Base-by-base conservation (phyloP, 2,329 filamentous ascomycete genomes). In the Cladosporium sphaerospermum region DNA sequence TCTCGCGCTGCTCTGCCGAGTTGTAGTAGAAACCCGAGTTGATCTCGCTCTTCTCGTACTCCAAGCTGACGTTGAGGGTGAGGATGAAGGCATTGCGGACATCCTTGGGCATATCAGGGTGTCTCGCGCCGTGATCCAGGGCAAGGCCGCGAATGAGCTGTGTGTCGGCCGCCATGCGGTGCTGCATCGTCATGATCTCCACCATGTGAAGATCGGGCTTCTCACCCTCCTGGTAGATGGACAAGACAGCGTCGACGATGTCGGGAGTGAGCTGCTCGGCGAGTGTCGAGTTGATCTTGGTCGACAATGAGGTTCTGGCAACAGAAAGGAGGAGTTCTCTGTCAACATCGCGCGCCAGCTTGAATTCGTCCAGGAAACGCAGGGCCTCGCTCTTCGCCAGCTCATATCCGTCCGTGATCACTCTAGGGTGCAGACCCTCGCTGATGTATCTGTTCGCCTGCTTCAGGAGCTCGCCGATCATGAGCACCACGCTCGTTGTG, bases 141-240 rank as follows among this genome's bases (percentile, higher is more conserved):
- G 89, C 93, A 54, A 99, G 79, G 56, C 93, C 93, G 60, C 88
- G 84, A 71, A 99, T 96, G 55, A 99, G 83, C 72, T 96, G 90
- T 54, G 93, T 99, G 72, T 99, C 93, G 32, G 93, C 89, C 55
- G 92, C 91, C 49, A 89, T 90, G 63, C 92, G 88, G 77, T 99
- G 93, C 76, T 99, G 93, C 92, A 99, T 97, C 71, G 95, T 97
- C 93, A 99, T 99, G 65, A 99, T 97, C 75, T 99, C 93, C 61
- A 99, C 81, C 93, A 99, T 99, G 78, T 97, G 92, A 67, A 99
- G 74, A 74, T 99, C 93, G 53, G 95, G 95, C 77, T 97, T 97
- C 58, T 83, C 84, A 23, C 89, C 89, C 14, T 88, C 78, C 70
- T 90, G 81, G 77, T 96, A 91, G 70, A 99, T 99, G 59, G 93